Evolutionary conservation across 345 rosid genomes (phyloP).

Genomic region (Eucalyptus melliodora): DNA sequence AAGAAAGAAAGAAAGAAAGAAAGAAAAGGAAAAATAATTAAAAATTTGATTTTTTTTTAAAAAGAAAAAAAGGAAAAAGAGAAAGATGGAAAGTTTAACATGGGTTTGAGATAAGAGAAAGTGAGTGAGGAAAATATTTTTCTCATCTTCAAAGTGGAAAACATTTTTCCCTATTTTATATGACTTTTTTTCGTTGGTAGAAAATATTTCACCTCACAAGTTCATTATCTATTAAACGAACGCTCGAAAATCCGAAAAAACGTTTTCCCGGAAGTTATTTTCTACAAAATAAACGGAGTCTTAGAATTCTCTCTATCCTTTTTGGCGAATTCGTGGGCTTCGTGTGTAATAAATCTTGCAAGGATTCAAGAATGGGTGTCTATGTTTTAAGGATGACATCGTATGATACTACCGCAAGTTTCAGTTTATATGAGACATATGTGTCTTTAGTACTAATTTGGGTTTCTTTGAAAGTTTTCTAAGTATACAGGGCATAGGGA

Average conservation of each 20-base stretch:
- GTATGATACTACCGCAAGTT: background rate
- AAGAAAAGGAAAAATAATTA: no score
- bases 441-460: background rate
- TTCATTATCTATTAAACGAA: no score
- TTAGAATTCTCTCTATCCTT: background rate
- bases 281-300: rapidly evolving
- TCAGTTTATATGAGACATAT: background rate
- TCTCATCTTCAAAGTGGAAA: no score
- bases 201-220: no score
- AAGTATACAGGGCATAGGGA: background rate
- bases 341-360: background rate
- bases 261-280: rapidly evolving
- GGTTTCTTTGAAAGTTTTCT: no score
- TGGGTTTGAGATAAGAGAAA: no score
- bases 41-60: no score
- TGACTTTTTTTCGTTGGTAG: rapidly evolving
- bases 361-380: background rate
- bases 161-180: no score
- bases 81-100: no score
- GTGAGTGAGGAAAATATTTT: no score
- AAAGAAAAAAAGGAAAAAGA: no score
- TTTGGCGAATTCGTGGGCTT: background rate
- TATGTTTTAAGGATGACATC: background rate
- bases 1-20: no score
- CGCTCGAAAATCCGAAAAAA: rapidly evolving